These are phyloP conservation scores for Hirschioporus abietinus DNA, from an alignment of 768 basidiomycete species.

Conservation along the genomic window DNA sequence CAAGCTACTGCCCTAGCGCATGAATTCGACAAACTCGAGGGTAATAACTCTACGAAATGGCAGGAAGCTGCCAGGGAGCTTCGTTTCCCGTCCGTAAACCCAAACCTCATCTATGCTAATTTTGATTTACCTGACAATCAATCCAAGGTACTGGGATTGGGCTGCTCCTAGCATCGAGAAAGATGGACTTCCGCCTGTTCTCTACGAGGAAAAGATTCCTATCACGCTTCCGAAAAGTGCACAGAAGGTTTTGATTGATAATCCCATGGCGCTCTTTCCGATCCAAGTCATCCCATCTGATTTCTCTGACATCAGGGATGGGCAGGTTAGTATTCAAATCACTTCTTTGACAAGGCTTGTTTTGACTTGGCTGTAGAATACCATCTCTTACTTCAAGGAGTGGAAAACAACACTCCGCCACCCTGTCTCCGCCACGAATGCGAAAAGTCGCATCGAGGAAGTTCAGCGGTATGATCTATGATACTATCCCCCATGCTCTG, in stretches of 20 bases:
- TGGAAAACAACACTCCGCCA: not conserved
- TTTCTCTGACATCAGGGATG: not conserved
- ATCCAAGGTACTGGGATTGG: constrained; percentile 25
- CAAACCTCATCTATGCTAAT: not conserved
- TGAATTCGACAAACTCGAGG: constrained; percentile 20
- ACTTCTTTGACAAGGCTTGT: not conserved
- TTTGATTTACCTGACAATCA: not conserved
- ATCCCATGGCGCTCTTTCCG: not conserved
- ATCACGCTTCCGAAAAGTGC: not conserved
- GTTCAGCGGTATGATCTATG: not conserved
- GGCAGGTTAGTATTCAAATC: not conserved
- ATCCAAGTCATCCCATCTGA: not conserved
- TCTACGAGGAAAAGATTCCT: constrained; percentile 14
- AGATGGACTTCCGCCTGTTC: constrained; percentile 20
- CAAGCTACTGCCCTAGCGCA: constrained; percentile 20
- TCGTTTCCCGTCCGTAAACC: constrained; percentile 22
- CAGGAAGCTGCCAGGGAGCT: constrained; percentile 18
- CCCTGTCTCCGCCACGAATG: not conserved
- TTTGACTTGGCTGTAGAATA: not conserved
- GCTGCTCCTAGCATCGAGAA: constrained; percentile 17
- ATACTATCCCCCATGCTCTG: not conserved
- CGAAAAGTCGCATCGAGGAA: not conserved
- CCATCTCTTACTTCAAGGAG: not conserved
- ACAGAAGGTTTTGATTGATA: not conserved
- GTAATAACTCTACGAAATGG: constrained; percentile 18